Evolutionary conservation across 208 protist species (phyloP), one percentile per base, ranked within the genome.

Genomic region (Angomonas desouzai): DNA sequence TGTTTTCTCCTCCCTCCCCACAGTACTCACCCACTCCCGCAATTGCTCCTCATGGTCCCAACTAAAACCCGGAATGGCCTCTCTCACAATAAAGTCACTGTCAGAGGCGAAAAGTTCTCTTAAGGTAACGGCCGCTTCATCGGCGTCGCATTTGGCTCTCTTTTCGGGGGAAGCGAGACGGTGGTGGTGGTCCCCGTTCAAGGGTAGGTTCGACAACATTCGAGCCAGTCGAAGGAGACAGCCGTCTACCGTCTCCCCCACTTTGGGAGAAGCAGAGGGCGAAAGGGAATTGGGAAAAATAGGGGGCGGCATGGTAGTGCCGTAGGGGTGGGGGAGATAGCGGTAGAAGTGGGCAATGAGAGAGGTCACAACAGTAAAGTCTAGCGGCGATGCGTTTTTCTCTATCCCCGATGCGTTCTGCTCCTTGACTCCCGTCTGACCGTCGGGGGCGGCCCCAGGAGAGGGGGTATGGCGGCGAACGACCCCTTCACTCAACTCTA

Each of bases 221-320:
- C 51, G 11, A 6, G 51, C 51, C 7, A 57, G 11, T 16, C 27
- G 27, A 10, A 57, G 16, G 3, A 57, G 51, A 6, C 27, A 29
- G 6, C 3, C 51, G n/a, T 57, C 51, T 4, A 57, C 25, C 25
- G 51, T 57, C 7, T 4, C 27, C 51, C 30, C 27, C 7, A n/a
- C 3, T 23, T 57, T 4, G 11, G 11, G 25, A 7, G 10, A 7
- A 29, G 9, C 51, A 4, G 51, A 6, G 20, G 51, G 10, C 6
- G 30, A 34, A 34, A 66, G 36, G n/a, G 60, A 28, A 28, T 75
- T 76, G 11, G 32, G 13, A 33, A 92, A 79, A 13, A 94, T 70
- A 18, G 81, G 76, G n/a, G 89, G 78, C 1, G 89, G 85, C 89
- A 94, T 94, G 67, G 90, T 81, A 25, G 89, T 81, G 38, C 83